Evolutionary conservation across 2,329 filamentous ascomycete species (phyloP), one percentile per base, ranked within the genome.

Genomic region (Penicillium nordicum): DNA sequence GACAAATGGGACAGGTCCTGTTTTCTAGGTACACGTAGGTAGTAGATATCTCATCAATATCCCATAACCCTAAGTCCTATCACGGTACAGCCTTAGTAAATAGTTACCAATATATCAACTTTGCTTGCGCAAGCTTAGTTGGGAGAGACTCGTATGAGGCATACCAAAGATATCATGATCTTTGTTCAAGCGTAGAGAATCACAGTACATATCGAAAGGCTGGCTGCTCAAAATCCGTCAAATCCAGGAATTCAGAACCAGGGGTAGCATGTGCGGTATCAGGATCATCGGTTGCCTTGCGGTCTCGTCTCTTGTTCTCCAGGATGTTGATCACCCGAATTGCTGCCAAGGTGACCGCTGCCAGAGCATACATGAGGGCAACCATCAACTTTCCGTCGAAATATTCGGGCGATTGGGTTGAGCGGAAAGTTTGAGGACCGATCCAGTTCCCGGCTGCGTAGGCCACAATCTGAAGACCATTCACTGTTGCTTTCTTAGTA

Each of bases 371-470:
- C 58, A 58, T 55, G 16, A 59, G 43, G 4, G 50, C 57, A 5
- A 59, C 54, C 42, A 57, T 47, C 44, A 73, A 1, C 27, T 58
- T 55, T 11, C 46, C 56, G 16, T 38, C 18, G 4, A 47, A 42
- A 21, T 58, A 73, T 30, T 63, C 65, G 1, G 73, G 73, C 2
- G 72, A 67, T 45, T 76, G 66, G 10, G 62, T 61, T 12, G 67
- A 59, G 18, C 67, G 65, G 59, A 75, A 76, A 0, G 72, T 74
- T 53, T 75, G 72, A 4, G 74, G 73, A 1, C 73, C 73, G 27
- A 76, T 73, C n/a, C 74, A 61, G 55, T 75, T 76, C 2, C 72
- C 73, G 0, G 69, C 68, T 10, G 68, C 69, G 50, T 72, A 76
- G 5, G 68, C 73, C n/a, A 76, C 63, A 23, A 67, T 68, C 8